Conservation (phyloP, 768 basidiomycete genomes). For the Phlegmacium glaucopus region DNA sequence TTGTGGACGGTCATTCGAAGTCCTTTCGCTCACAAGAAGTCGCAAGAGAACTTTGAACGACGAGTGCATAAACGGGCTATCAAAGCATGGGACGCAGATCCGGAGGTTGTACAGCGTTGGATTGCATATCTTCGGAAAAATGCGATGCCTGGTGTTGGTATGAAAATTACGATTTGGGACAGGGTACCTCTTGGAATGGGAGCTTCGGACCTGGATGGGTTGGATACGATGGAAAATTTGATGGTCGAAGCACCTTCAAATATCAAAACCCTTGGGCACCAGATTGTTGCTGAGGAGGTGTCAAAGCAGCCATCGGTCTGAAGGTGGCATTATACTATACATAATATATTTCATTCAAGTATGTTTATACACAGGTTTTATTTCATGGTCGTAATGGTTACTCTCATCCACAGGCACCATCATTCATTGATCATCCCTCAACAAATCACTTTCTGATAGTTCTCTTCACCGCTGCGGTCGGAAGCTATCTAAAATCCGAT, state of each 20-base stretch:
- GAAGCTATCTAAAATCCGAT: too few species aligned
- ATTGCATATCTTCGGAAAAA: conserved; percentile 73
- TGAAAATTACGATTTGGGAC: conserved; percentile 80
- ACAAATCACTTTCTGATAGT: too few species aligned
- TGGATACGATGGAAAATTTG: conserved; percentile 5
- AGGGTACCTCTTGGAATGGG: conserved; percentile 52
- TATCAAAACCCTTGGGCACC: conserved; percentile 26
- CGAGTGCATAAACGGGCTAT: conserved; percentile 79
- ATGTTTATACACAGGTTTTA: neutral
- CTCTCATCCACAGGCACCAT: too few species aligned
- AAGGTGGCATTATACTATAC: neutral
- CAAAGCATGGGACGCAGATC: conserved; percentile 88
- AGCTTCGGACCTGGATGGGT: neutral
- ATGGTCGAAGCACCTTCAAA: conserved; percentile 12
- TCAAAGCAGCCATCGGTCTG: neutral
- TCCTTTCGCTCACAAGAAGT: conserved; percentile 92
- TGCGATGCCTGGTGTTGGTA: conserved; percentile 81
- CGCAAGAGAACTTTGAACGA: conserved; percentile 93
- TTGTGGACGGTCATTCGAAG: conserved; percentile 84
- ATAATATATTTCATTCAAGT: neutral
- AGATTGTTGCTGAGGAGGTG: conserved; percentile 27
- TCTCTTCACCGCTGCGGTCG: too few species aligned
- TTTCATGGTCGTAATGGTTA: too few species aligned
- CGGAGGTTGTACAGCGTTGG: conserved; percentile 77
- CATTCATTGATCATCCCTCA: too few species aligned